phyloP scores from a whole-genome alignment of 495 filamentous ascomycete genomes.

The Penicillium canariense region DNA sequence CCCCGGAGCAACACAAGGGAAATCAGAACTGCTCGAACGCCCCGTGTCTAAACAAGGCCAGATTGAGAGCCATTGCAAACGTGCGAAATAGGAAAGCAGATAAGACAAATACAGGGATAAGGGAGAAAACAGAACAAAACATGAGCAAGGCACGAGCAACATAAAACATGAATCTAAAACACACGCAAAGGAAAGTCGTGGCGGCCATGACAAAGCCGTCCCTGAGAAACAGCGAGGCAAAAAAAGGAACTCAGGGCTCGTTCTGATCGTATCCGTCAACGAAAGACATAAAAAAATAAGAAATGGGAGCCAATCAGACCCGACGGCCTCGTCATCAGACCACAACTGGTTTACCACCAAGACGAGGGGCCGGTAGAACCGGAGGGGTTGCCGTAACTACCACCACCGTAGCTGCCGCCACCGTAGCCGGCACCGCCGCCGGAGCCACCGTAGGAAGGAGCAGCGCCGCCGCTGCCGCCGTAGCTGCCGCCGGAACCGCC shows the following conservation, averaged over 20 bases:
- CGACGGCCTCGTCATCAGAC: conserved; percentile 47
- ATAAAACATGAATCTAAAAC: conserved; percentile 23
- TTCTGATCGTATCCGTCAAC: conserved; percentile 49
- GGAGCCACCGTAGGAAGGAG: conserved; percentile 32
- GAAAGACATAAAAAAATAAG: conserved; percentile 40
- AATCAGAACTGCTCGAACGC: conserved; percentile 46
- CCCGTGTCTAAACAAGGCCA: conserved; percentile 41
- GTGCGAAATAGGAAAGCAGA: conserved; percentile 23
- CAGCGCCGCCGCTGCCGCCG: conserved; percentile 44
- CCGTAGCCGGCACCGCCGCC: conserved; percentile 34
- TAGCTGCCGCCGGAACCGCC: conserved; percentile 9
- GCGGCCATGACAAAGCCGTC: conserved; percentile 52
- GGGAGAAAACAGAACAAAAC: conserved; percentile 4
- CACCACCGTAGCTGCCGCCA: conserved; percentile 40
- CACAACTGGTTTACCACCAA: conserved; percentile 83
- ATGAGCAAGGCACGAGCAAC: conserved; percentile 18
- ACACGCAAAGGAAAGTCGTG: conserved; percentile 41
- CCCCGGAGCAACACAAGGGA: conserved; percentile 36
- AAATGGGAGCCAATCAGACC: conserved; percentile 45
- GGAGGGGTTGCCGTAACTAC: conserved; percentile 82
- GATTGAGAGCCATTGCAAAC: conserved; percentile 34
- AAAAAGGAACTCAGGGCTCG: conserved; percentile 44
- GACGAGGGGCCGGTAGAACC: conserved; percentile 78
- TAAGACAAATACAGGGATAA: conserved; percentile 11
- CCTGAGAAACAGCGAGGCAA: conserved; percentile 42